Evolutionary conservation across 148 eudicot genomes (phyloP).

Genomic region (Chenopodium quinoa): DNA sequence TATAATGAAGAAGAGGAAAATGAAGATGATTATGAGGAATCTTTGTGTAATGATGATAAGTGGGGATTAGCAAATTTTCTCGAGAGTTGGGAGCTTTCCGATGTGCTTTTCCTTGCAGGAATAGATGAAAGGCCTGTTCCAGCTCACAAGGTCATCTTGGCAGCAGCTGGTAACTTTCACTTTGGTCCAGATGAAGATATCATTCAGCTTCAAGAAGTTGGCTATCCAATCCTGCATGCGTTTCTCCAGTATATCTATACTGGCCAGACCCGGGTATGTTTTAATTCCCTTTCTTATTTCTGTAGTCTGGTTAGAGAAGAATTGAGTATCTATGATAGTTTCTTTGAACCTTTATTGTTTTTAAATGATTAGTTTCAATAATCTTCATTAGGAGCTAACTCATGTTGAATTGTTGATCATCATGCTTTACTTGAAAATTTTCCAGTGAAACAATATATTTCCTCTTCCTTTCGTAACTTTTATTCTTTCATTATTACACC

Average conservation of each 20-base stretch:
- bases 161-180: conserved; percentile 64
- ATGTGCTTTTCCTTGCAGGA: conserved; percentile 74
- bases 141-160: conserved; percentile 79
- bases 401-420: too few species aligned
- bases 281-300: not conserved
- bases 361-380: not conserved
- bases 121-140: conserved; percentile 71
- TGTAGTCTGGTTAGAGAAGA: not conserved
- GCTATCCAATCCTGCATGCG: conserved; percentile 54
- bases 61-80: conserved; percentile 82
- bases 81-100: conserved; percentile 89
- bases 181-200: conserved; percentile 46
- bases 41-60: conserved; percentile 33
- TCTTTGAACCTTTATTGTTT: not conserved
- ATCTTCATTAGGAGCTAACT: not conserved
- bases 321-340: not conserved
- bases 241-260: conserved; percentile 78
- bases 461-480: too few species aligned
- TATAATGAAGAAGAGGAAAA: conserved; percentile 46
- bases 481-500: too few species aligned
- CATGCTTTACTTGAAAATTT: not conserved
- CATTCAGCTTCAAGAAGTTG: conserved; percentile 53
- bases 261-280: conserved; percentile 68
- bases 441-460: not conserved
- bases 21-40: conserved; percentile 53